phyloP scores from a whole-genome alignment of 2,329 filamentous ascomycete species.

The Orbilia blumenaviensis region DNA sequence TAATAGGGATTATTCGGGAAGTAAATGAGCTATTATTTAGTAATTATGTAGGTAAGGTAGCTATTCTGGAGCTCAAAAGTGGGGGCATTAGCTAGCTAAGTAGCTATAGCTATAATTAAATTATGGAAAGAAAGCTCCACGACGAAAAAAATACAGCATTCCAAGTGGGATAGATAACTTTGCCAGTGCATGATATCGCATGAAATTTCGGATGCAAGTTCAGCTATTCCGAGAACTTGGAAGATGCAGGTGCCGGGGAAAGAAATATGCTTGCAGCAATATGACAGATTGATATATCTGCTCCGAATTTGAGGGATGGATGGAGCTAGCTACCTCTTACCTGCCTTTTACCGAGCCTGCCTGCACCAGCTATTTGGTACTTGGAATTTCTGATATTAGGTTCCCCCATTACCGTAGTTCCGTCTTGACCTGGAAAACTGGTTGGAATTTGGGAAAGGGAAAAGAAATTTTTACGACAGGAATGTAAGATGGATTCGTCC shows the following conservation, averaged over 20 bases:
- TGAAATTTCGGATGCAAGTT: constrained; percentile 33
- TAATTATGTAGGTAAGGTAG: too few species aligned
- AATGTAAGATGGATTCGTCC: not conserved
- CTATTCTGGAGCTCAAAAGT: not conserved
- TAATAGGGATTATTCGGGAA: not conserved
- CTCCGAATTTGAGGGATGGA: not conserved
- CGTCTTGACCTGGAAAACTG: not conserved
- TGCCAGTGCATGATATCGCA: constrained; percentile 1
- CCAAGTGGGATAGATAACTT: constrained; percentile 10
- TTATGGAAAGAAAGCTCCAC: too few species aligned
- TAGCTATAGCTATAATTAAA: not conserved
- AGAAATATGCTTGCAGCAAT: constrained; percentile 1
- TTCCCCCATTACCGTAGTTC: not conserved
- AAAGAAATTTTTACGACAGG: too few species aligned
- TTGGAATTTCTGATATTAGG: constrained; percentile 17
- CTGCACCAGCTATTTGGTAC: constrained; percentile 17
- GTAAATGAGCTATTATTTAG: too few species aligned
- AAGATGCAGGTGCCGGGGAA: not conserved
- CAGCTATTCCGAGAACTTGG: constrained; percentile 37
- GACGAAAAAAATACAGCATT: not conserved
- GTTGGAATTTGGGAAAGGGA: not conserved
- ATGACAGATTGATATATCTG: not conserved
- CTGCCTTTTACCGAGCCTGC: not conserved
- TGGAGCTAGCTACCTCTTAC: not conserved
- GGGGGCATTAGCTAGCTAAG: too few species aligned